Evolutionary conservation across 176 grass and related monocot genomes (phyloP), one percentile per base, ranked within the genome.

Genomic region (Aegilops longissima): DNA sequence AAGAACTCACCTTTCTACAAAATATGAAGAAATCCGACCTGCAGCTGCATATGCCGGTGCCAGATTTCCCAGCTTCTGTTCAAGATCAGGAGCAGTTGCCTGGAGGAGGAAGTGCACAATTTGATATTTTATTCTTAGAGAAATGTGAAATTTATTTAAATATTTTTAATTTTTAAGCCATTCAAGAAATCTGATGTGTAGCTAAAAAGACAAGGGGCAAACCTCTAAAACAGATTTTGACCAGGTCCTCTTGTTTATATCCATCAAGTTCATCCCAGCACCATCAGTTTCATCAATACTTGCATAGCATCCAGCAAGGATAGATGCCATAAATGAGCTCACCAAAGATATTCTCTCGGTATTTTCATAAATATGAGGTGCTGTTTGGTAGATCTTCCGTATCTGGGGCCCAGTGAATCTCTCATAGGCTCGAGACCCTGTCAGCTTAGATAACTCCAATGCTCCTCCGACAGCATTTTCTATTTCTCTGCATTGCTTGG

Each of bases 231-330:
- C 90, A 85, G 80, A 63, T 51, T 90, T 95, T 30, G 93, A 95
- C 96, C 93, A 98, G 61, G 66, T 64, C 30, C 93, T 93, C 16
- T 89, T 61, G 72, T 93, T 95, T 88, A 98, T 93, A 86, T 96
- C 96, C 96, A 98, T 98, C 87, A 98, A 96, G 68, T 96, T 98
- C 96, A 98, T 98, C 76, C 96, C 96, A 62, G 96, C 92, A 51
- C 93, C 96, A 47, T 98, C 96, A 77, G 96, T 94, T 86, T 98
- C 93, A 87, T 98, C 96, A 72, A 98, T 98, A 77, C 92, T 89
- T 59, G 92, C 96, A 91, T 98, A 98, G 52, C 79, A 77, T 82
- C 96, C 96, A 52, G 91, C 80, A 34, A 98, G 85, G 78, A 96
- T 68, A 33, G 96, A 98, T 74, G 96, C 93, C 90, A 98, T 90